Conservation (phyloP, 2,329 filamentous ascomycete genomes). For the Emergomyces pasteurianus region DNA sequence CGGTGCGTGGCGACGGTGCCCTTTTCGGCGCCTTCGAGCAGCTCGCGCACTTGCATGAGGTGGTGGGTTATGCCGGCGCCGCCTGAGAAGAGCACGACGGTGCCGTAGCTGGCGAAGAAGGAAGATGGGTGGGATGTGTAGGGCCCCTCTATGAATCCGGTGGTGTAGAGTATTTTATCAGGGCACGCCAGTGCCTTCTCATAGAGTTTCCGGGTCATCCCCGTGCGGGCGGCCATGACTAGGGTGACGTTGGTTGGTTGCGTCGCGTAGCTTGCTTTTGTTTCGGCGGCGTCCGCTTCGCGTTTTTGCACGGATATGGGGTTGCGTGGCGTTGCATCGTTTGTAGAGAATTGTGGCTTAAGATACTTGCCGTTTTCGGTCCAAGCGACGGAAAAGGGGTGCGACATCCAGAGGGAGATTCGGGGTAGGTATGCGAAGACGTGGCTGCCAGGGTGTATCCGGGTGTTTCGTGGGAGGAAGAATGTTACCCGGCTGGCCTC, state of each 20-base stretch:
- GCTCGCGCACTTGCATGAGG: conserved; percentile 47
- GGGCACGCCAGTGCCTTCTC: conserved; percentile 41
- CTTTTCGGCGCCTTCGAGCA: conserved; percentile 41
- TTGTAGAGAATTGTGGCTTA: conserved; percentile 3
- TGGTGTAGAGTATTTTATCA: conserved; percentile 39
- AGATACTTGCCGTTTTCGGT: conserved; percentile 24
- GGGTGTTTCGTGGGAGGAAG: conserved; percentile 43
- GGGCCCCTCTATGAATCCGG: conserved; percentile 51
- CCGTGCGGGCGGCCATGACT: conserved; percentile 49
- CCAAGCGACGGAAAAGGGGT: conserved; percentile 39
- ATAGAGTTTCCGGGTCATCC: conserved; percentile 51
- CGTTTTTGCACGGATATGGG: neutral
- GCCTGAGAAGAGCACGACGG: conserved; percentile 53
- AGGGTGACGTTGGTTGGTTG: conserved; percentile 39
- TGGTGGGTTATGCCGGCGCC: conserved; percentile 57
- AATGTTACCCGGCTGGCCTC: conserved; percentile 52
- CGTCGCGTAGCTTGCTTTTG: conserved; percentile 8
- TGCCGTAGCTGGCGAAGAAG: conserved; percentile 49
- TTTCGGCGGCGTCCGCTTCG: conserved; percentile 11
- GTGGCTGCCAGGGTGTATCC: conserved; percentile 45
- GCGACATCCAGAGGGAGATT: conserved; percentile 36
- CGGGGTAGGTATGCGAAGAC: conserved; percentile 49
- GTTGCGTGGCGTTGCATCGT: neutral
- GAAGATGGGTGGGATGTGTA: conserved; percentile 48
- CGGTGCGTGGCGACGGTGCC: conserved; percentile 46